phyloP scores from a whole-genome alignment of 1,284 basidiomycete genomes.

The Pholiota adiposa region DNA sequence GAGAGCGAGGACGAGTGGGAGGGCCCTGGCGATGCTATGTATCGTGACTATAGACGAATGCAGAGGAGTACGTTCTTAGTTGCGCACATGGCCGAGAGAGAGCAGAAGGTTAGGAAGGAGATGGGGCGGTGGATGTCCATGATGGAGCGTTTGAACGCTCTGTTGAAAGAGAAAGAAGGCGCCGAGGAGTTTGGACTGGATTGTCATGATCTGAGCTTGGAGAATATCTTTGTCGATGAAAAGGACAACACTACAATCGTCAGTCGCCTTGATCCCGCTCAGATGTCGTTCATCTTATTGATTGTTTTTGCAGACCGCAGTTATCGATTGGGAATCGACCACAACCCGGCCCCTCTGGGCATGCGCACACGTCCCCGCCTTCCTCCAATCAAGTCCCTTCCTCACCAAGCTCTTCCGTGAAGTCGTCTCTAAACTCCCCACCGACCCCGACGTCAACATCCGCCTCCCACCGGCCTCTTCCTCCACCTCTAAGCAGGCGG shows the following conservation, averaged over 20 bases:
- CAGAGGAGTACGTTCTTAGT: slow-evolving; percentile 78
- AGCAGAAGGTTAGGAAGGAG: slow-evolving; percentile 64
- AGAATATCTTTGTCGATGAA: slow-evolving; percentile 81
- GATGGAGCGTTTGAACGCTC: slow-evolving; percentile 58
- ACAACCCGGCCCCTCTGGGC: slow-evolving; percentile 82
- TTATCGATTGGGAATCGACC: slow-evolving; percentile 87
- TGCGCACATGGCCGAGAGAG: slow-evolving; percentile 65
- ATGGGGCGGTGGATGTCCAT: slow-evolving; percentile 68
- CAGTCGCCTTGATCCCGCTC: slow-evolving; percentile 35
- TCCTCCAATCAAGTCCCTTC: slow-evolving; percentile 76
- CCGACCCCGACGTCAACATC: slow-evolving; percentile 31
- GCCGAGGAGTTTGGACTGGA: slow-evolving; percentile 72
- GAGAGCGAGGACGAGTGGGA: slow-evolving; percentile 80
- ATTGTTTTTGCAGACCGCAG: slow-evolving; percentile 59
- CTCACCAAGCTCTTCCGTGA: slow-evolving; percentile 70
- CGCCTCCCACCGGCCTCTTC: slow-evolving; percentile 18
- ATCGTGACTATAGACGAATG: slow-evolving; percentile 77
- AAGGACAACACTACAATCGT: slow-evolving; percentile 71
- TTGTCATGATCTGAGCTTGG: slow-evolving; percentile 78
- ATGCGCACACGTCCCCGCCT: slow-evolving; percentile 78
- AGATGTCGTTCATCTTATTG: slow-evolving; percentile 10
- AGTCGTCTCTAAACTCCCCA: slow-evolving; percentile 54
- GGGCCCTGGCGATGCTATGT: slow-evolving; percentile 73
- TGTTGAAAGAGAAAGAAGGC: slow-evolving; percentile 27
- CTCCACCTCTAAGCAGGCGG: slow-evolving; percentile 19